Conservation (phyloP, 208 protist species). For the Crithidia bombi region DNA sequence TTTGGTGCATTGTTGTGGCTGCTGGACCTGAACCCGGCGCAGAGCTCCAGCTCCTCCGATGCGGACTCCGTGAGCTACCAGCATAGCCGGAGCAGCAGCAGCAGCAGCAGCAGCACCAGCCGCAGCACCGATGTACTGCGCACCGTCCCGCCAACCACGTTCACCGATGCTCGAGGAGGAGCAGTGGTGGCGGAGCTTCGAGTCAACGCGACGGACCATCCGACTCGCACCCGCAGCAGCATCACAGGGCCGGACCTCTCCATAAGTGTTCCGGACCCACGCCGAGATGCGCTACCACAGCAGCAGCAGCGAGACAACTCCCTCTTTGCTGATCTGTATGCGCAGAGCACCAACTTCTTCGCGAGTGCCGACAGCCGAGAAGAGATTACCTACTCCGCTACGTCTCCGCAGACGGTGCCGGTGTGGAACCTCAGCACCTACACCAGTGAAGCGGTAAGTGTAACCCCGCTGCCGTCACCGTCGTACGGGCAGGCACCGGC, state of each 20-base stretch:
- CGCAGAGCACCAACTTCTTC: slow-evolving; percentile 13
- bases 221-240: neutral
- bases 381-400: neutral
- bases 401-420: slow-evolving; percentile 7
- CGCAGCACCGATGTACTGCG: neutral
- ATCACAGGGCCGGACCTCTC: neutral
- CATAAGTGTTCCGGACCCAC: neutral
- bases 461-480: slow-evolving; percentile 22
- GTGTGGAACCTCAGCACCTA: slow-evolving; percentile 18
- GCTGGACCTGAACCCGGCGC: slow-evolving; percentile 22
- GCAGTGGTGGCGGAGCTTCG: slow-evolving; percentile 23
- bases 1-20: slow-evolving; percentile 27
- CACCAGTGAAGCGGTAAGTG: slow-evolving; percentile 18
- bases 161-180: slow-evolving; percentile 2
- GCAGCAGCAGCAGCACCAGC: neutral
- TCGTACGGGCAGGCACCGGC: slow-evolving; percentile 11
- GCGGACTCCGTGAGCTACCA: slow-evolving; percentile 6
- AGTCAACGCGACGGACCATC: neutral
- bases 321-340: slow-evolving; percentile 28
- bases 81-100: neutral
- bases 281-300: neutral
- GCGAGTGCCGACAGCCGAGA: neutral
- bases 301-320: neutral
- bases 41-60: slow-evolving; percentile 5
- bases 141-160: slow-evolving; percentile 8